A percentile compares a stretch with the other conserved stretches of the same genome.
These are phyloP conservation scores for Saccharomyces hybrid DNA, from an alignment of 1,139 yeast genomes.

Conservation along the genomic window DNA sequence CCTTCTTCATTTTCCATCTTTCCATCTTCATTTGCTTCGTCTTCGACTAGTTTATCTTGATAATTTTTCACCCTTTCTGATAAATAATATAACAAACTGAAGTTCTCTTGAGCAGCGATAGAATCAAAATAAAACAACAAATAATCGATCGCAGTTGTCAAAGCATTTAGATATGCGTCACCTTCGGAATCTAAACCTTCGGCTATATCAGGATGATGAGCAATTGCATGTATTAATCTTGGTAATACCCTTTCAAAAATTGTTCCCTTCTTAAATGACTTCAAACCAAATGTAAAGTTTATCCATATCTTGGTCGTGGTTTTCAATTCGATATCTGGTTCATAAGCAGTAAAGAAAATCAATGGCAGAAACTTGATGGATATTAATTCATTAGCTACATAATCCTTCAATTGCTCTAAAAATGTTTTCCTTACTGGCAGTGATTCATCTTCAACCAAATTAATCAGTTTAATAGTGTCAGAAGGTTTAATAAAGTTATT, in stretches of 20 bases:
- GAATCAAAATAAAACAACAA: conserved; percentile 53
- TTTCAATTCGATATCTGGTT: conserved; percentile 49
- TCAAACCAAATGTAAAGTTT: conserved; percentile 47
- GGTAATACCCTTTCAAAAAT: conserved; percentile 58
- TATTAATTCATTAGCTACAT: conserved; percentile 45
- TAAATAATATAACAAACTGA: conserved; percentile 66
- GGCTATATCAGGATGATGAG: conserved; percentile 66
- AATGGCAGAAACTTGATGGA: conserved; percentile 63
- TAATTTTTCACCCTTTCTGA: conserved; percentile 78
- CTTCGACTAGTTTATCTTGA: conserved; percentile 51
- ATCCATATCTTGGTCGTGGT: conserved; percentile 64
- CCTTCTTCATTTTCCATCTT: no score
- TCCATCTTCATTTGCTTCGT: no score
- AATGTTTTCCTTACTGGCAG: conserved; percentile 50
- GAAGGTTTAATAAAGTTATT: conserved; percentile 47
- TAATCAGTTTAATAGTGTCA: conserved; percentile 47
- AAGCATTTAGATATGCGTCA: conserved; percentile 35
- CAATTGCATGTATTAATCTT: conserved; percentile 59
- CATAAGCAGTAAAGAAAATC: conserved; percentile 69
- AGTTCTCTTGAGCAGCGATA: conserved; percentile 58
- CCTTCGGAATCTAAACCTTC: conserved; percentile 36
- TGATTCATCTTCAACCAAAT: conserved; percentile 62
- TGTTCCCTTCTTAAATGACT: conserved; percentile 37
- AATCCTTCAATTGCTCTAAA: conserved; percentile 44
- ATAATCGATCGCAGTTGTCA: conserved; percentile 49